Percentiles rank a stretch among this genome's conserved stretches.
phyloP scores from a whole-genome alignment of 495 filamentous ascomycete genomes.

The Penicillium soppii region DNA sequence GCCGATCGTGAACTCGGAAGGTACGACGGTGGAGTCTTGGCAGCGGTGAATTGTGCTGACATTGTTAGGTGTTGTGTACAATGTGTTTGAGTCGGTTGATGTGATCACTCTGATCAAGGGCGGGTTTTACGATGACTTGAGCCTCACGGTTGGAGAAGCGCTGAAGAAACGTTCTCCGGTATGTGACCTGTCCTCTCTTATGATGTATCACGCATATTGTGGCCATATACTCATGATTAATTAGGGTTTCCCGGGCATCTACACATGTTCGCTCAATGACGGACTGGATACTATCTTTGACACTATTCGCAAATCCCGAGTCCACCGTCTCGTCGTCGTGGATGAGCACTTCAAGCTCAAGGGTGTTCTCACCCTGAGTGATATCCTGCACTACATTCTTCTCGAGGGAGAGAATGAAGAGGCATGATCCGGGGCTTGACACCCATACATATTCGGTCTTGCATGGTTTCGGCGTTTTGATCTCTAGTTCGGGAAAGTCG shows the following conservation, averaged over 20 bases:
- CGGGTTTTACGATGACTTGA: slow-evolving; percentile 86
- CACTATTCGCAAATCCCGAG: slow-evolving; percentile 90
- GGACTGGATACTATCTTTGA: slow-evolving; percentile 94
- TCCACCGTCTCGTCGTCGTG: slow-evolving; percentile 89
- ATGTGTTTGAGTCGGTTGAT: slow-evolving; percentile 97
- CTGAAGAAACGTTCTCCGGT: slow-evolving; percentile 81
- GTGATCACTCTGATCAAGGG: slow-evolving; percentile 95
- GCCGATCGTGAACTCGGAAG: slow-evolving; percentile 82
- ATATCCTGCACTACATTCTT: slow-evolving; percentile 94
- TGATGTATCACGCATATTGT: background rate
- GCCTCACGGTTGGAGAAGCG: slow-evolving; percentile 84
- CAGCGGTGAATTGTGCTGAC: background rate
- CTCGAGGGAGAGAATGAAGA: slow-evolving; percentile 71
- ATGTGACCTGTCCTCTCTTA: slow-evolving; percentile 21
- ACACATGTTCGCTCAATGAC: slow-evolving; percentile 90
- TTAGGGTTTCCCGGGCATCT: slow-evolving; percentile 92
- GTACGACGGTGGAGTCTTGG: slow-evolving; percentile 34
- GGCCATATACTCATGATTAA: background rate
- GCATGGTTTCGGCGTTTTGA: slow-evolving; percentile 41
- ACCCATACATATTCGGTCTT: slow-evolving; percentile 29
- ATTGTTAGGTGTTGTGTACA: slow-evolving; percentile 71
- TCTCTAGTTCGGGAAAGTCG: slow-evolving; percentile 8
- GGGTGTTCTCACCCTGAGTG: slow-evolving; percentile 89
- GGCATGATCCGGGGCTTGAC: slow-evolving; percentile 22
- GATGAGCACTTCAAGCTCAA: slow-evolving; percentile 82